Conservation (phyloP, 148 eudicot genomes). For the Camellia japonica region DNA sequence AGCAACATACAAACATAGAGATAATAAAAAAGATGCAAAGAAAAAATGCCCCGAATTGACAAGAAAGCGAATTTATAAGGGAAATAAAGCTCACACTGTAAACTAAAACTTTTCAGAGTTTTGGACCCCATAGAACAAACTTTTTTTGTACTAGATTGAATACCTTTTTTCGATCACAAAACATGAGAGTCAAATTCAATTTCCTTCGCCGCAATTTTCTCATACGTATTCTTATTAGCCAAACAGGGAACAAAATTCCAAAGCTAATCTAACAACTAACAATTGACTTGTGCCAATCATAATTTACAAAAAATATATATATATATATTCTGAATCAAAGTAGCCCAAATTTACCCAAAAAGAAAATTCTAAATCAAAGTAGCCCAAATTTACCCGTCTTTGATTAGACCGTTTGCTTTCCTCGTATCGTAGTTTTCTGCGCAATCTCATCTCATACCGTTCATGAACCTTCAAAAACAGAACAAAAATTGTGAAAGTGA, state of each 20-base stretch:
- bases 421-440: conserved; percentile 59
- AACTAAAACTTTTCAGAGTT: no score
- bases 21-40: neutral
- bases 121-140: no score
- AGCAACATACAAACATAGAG: neutral
- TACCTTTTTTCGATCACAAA: neutral
- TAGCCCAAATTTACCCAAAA: conserved; percentile 40
- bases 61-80: neutral
- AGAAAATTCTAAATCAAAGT: neutral
- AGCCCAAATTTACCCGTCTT: conserved; percentile 48
- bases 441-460: conserved; percentile 54
- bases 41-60: neutral
- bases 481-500: conserved; percentile 5
- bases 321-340: neutral
- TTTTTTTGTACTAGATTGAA: neutral
- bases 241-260: neutral
- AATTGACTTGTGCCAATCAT: no score
- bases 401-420: conserved; percentile 67
- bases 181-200: neutral
- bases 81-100: neutral
- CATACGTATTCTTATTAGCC: neutral
- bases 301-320: no score
- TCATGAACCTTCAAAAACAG: conserved; percentile 64
- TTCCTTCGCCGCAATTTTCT: neutral
- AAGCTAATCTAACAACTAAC: no score